Percentiles rank a stretch among this genome's conserved stretches.
Conservation (phyloP, 495 filamentous ascomycete species). For the Podospora bellae-mahoneyi region DNA sequence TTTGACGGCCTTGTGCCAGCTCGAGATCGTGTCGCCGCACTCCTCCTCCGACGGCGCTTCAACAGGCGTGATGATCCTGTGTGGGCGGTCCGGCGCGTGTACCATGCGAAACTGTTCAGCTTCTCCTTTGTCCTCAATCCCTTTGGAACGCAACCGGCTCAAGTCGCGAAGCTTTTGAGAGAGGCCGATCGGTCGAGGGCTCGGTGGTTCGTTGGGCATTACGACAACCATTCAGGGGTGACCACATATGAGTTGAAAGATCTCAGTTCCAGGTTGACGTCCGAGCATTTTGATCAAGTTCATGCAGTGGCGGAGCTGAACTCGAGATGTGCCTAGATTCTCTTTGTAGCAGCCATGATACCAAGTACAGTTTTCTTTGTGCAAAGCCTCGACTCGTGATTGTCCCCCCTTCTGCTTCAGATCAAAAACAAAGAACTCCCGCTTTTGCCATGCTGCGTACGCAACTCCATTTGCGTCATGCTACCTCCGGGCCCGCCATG, state of each 20-base stretch:
- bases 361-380: not conserved
- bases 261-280: not conserved
- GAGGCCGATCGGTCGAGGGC: constrained; percentile 8
- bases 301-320: not conserved
- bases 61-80: constrained; percentile 11
- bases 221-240: not conserved
- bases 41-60: constrained; percentile 29
- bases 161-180: constrained; percentile 27
- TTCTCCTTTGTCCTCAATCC: constrained; percentile 15
- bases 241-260: not conserved
- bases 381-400: not conserved
- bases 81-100: constrained; percentile 32
- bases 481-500: not conserved
- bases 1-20: constrained; percentile 24
- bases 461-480: not conserved
- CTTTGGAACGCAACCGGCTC: constrained; percentile 9
- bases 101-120: constrained; percentile 21
- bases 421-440: not conserved
- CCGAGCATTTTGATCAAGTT: not conserved
- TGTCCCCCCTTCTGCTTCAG: not conserved
- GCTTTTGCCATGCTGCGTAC: not conserved
- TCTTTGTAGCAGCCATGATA: not conserved
- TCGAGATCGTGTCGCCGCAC: constrained; percentile 25
- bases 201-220: constrained; percentile 12
- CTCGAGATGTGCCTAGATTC: not conserved